Conservation (phyloP, 768 basidiomycete genomes). For the Pleurotus tuoliensis region DNA sequence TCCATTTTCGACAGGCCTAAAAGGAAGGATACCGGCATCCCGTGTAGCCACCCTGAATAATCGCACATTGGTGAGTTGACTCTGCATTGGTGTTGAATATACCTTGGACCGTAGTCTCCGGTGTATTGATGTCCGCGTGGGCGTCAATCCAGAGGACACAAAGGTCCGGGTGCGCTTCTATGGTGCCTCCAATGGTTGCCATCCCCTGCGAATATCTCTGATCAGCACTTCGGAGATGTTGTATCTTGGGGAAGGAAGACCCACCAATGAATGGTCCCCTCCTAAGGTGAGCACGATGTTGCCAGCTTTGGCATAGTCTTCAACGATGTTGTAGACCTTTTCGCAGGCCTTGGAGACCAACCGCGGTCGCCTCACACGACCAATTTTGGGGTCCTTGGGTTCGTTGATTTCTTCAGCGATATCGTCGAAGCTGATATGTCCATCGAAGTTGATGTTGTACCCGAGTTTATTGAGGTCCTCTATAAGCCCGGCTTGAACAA, state of each 20-base stretch:
- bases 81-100: constrained; percentile 12
- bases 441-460: constrained; percentile 66
- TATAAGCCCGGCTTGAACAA: constrained; percentile 63
- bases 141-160: constrained; percentile 80
- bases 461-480: constrained; percentile 56
- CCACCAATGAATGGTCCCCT: constrained; percentile 71
- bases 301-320: constrained; percentile 53
- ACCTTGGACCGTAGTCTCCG: constrained; percentile 55
- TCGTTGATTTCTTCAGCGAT: constrained; percentile 31
- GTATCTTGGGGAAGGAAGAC: background rate
- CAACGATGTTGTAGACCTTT: constrained; percentile 52
- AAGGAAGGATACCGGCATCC: constrained; percentile 80
- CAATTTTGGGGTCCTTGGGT: constrained; percentile 52
- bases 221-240: background rate
- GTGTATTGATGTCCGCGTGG: constrained; percentile 79
- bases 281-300: constrained; percentile 68
- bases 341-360: constrained; percentile 61
- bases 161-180: constrained; percentile 52
- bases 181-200: constrained; percentile 72
- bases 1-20: constrained; percentile 32
- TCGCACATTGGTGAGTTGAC: background rate
- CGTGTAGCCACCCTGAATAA: constrained; percentile 65
- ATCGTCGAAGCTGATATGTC: constrained; percentile 56
- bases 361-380: constrained; percentile 65
- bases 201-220: constrained; percentile 31